Percentiles rank a stretch among this genome's conserved stretches.
These are phyloP conservation scores for Kalanchoe fedtschenkoi DNA, from an alignment of 164 flowering plant genomes.

Conservation along the genomic window DNA sequence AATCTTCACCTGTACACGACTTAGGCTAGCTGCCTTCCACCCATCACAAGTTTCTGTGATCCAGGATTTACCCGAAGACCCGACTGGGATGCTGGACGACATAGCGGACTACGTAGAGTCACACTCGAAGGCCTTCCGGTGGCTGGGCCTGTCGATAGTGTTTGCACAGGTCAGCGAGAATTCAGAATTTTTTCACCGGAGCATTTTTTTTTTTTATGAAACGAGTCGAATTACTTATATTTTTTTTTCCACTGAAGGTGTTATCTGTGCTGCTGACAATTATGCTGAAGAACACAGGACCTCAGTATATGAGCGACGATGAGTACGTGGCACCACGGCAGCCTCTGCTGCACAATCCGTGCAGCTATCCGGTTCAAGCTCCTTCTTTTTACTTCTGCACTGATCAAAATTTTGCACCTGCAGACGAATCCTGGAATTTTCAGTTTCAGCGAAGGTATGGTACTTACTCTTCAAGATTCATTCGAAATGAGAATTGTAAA, in stretches of 20 bases:
- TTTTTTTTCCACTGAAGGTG: conserved; percentile 31
- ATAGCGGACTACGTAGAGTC: conserved; percentile 24
- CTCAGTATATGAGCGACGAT: conserved; percentile 55
- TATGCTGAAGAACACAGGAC: conserved; percentile 43
- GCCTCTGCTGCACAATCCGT: conserved; percentile 27
- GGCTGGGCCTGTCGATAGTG: conserved; percentile 21
- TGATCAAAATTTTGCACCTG: conserved; percentile 25
- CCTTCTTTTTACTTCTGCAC: conserved; percentile 23
- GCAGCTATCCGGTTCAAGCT: conserved; percentile 23
- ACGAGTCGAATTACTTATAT: background rate
- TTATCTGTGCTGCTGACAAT: conserved; percentile 42
- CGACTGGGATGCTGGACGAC: conserved; percentile 25
- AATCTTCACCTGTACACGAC: too few relatives aligned
- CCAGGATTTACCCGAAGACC: conserved; percentile 35
- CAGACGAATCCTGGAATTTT: conserved; percentile 29
- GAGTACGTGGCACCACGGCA: conserved; percentile 42
- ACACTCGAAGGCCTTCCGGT: conserved; percentile 17
- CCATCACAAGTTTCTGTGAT: background rate
- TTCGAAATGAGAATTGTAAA: background rate
- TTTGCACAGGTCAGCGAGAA: conserved; percentile 21
- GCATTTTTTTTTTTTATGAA: background rate
- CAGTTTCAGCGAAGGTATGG: conserved; percentile 12
- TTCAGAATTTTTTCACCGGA: background rate
- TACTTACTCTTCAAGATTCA: background rate
- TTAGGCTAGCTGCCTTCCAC: background rate